A percentile compares a stretch with the other conserved stretches of the same genome.
These are phyloP conservation scores for Botrytis elliptica DNA, from an alignment of 2,329 filamentous ascomycete species.

Conservation along the genomic window DNA sequence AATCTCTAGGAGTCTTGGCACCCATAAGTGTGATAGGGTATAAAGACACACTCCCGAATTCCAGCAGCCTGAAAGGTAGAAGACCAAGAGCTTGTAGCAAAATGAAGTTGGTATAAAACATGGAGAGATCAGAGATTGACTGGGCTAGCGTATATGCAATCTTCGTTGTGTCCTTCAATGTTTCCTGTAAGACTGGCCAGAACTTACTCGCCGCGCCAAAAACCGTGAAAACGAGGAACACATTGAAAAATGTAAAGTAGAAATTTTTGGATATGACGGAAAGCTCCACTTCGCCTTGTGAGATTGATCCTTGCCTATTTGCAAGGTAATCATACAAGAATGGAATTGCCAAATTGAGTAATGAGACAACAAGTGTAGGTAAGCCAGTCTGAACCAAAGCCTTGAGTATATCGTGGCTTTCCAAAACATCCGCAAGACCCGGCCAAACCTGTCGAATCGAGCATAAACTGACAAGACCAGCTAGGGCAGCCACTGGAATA, in stretches of 20 bases:
- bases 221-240: conserved; percentile 91
- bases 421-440: conserved; percentile 63
- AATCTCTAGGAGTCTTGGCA: conserved; percentile 87
- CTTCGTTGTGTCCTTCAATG: conserved; percentile 73
- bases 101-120: conserved; percentile 92
- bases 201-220: conserved; percentile 79
- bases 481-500: conserved; percentile 74
- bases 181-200: conserved; percentile 67
- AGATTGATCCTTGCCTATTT: conserved; percentile 90
- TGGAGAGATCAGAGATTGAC: conserved; percentile 70
- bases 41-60: conserved; percentile 80
- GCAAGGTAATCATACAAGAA: conserved; percentile 94
- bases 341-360: conserved; percentile 86
- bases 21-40: conserved; percentile 78
- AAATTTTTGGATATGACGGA: conserved; percentile 98
- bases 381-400: conserved; percentile 84
- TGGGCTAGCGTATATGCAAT: conserved; percentile 74
- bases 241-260: conserved; percentile 99
- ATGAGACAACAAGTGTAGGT: conserved; percentile 79
- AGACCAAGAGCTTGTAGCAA: conserved; percentile 91
- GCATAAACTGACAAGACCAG: conserved; percentile 76
- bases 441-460: conserved; percentile 74
- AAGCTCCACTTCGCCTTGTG: conserved; percentile 88
- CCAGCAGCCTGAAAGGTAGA: conserved; percentile 86
- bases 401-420: conserved; percentile 65